These are phyloP conservation scores for Pulveroboletus sp. DNA, from an alignment of 768 basidiomycete genomes.

Conservation along the genomic window DNA sequence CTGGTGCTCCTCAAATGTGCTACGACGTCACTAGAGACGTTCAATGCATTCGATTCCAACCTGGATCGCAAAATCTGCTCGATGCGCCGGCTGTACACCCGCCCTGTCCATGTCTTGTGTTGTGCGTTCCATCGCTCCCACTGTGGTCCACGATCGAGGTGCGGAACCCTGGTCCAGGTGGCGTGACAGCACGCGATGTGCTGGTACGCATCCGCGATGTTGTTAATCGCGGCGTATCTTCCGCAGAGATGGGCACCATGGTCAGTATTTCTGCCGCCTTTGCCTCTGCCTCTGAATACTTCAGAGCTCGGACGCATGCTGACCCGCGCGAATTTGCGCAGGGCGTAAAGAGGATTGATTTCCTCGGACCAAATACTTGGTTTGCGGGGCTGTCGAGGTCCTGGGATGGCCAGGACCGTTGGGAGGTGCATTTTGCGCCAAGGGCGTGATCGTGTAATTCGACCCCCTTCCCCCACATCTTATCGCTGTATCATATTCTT, in stretches of 20 bases:
- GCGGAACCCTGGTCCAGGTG: constrained; percentile 15
- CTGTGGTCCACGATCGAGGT: constrained; percentile 31
- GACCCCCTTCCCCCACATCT: no score
- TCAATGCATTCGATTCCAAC: constrained; percentile 19
- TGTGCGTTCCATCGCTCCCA: constrained; percentile 23
- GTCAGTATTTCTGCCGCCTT: constrained; percentile 17
- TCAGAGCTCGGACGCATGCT: constrained; percentile 25
- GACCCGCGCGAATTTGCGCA: constrained; percentile 37
- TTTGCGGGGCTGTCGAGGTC: constrained; percentile 32
- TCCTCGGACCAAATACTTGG: constrained; percentile 29
- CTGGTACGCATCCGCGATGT: constrained; percentile 26
- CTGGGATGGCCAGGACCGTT: constrained; percentile 25
- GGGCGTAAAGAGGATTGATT: constrained; percentile 40
- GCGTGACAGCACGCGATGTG: constrained; percentile 29
- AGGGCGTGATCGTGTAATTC: no score
- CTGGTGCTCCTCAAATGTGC: constrained; percentile 14
- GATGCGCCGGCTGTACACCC: constrained; percentile 25
- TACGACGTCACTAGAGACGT: constrained; percentile 28
- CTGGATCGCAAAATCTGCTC: constrained; percentile 15
- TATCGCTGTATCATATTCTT: neutral
- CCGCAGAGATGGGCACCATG: constrained; percentile 24
- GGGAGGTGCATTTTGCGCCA: constrained; percentile 26
- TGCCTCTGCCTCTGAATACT: constrained; percentile 27
- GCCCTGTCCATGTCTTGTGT: constrained; percentile 8
- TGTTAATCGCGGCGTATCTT: constrained; percentile 25